Evolutionary conservation across 176 grass and related monocot genomes (phyloP).

Genomic region (Typha latifolia): DNA sequence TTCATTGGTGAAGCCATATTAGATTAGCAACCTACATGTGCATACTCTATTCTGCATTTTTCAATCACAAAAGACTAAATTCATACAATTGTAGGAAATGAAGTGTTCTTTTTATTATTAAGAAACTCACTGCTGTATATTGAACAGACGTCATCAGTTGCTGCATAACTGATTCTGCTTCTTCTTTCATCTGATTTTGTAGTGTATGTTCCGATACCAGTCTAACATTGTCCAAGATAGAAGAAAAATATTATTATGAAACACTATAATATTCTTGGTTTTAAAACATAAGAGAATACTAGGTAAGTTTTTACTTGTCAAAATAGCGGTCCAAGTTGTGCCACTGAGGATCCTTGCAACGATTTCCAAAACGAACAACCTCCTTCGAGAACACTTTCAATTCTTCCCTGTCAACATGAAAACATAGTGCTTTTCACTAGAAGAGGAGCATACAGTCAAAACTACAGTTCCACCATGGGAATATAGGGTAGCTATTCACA

Average conservation of each 20-base stretch:
- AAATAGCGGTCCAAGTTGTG: conserved; percentile 96
- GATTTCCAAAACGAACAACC: conserved; percentile 93
- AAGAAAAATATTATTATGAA: conserved; percentile 15
- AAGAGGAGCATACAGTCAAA: not conserved
- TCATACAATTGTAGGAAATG: conserved; percentile 8
- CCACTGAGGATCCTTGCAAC: conserved; percentile 98
- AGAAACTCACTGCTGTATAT: conserved; percentile 79
- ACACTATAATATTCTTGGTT: conserved; percentile 11
- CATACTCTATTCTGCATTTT: conserved; percentile 14
- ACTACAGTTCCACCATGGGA: not conserved
- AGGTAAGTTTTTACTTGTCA: conserved; percentile 57
- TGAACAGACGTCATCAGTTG: conserved; percentile 75
- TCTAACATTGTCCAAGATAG: conserved; percentile 39
- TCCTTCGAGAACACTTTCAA: conserved; percentile 88
- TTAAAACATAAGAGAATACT: conserved; percentile 9
- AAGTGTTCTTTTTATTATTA: conserved; percentile 1
- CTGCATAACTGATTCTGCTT: conserved; percentile 71
- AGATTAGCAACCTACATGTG: not conserved
- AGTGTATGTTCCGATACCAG: conserved; percentile 64
- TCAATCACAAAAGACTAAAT: conserved; percentile 8
- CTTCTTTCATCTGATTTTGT: conserved; percentile 67
- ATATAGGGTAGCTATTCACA: not conserved
- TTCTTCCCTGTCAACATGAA: conserved; percentile 69
- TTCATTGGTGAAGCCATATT: not conserved
- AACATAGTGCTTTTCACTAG: conserved; percentile 22